Base-by-base conservation (phyloP, 805 yeast genomes). In the Candida stauntonica region DNA sequence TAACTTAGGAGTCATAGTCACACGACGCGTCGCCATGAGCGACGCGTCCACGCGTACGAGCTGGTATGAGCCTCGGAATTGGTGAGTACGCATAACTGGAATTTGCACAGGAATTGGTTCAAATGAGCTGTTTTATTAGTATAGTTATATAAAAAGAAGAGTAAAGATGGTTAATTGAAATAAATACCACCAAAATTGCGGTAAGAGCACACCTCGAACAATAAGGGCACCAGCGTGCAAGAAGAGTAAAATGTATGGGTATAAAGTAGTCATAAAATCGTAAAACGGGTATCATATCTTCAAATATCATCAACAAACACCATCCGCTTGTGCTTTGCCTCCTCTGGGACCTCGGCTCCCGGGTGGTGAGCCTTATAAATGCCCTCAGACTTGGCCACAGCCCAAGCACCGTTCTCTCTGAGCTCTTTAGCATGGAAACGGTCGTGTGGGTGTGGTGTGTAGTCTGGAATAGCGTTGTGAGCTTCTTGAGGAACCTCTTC, bases 341-440 rank as follows among this genome's bases (percentile, higher is more conserved):
- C 29, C 5, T 26, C 26, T 9, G 37, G 37, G 13, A 34, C 23
- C 8, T n/a, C 15, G 5, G 8, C 24, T 7, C 37, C 37, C 4
- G 37, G 37, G 29, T 34, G 31, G 18, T 34, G 37, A 6, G 37
- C 30, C 19, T 17, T 12, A 19, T 34, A 34, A 7, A 34, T 19
- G 20, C 27, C 37, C 20, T 34, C 37, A 11, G 35, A 26, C 15
- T 18, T 37, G 14, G 31, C 29, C 21, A 37, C 27, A 13, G 27
- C 16, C 36, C 35, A 26, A 4, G 17, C 35, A 8, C 29, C 26
- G 18, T 16, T 9, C 26, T 36, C 31, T 9, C 34, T 14, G 3
- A 23, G 21, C 23, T 27, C 28, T n/a, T 36, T 26, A 15, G 28
- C 21, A 19, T 37, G 32, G 35, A 26, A 27, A 15, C 26, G 26